These are phyloP conservation scores for Pinus albicaulis DNA, from an alignment of 75 land plant species.

Conservation along the genomic window DNA sequence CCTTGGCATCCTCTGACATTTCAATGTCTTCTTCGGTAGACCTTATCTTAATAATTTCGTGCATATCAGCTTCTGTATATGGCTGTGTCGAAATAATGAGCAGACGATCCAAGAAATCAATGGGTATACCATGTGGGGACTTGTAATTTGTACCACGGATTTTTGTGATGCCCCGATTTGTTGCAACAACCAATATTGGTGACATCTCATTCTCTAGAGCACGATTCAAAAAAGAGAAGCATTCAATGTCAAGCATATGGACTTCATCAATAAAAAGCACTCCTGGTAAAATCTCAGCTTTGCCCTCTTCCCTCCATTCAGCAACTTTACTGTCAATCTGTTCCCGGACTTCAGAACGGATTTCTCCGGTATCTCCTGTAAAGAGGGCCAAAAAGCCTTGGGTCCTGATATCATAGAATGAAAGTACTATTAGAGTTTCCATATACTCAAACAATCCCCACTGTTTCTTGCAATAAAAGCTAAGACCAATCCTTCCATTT, in stretches of 20 bases:
- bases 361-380: slow-evolving; percentile 97
- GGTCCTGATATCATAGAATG: too few relatives aligned
- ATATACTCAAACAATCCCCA: too few relatives aligned
- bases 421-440: not conserved
- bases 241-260: slow-evolving; percentile 98
- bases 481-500: too few relatives aligned
- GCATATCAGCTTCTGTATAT: slow-evolving; percentile 56
- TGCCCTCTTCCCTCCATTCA: slow-evolving; percentile 97
- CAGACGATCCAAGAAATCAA: slow-evolving; percentile 82
- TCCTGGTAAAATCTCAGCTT: slow-evolving; percentile 92
- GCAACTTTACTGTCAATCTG: slow-evolving; percentile 94
- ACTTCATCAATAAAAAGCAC: slow-evolving; percentile 97
- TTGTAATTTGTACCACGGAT: slow-evolving; percentile 91
- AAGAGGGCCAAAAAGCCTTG: slow-evolving; percentile 1
- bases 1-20: slow-evolving; percentile 81
- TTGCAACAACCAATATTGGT: slow-evolving; percentile 89
- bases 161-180: slow-evolving; percentile 84
- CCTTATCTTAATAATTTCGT: slow-evolving; percentile 70
- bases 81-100: slow-evolving; percentile 83
- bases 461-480: too few relatives aligned
- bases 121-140: slow-evolving; percentile 92
- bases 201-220: slow-evolving; percentile 95
- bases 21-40: slow-evolving; percentile 90
- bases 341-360: slow-evolving; percentile 90
- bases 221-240: slow-evolving; percentile 91